phyloP scores from a whole-genome alignment of 257 asterid genomes.

The Leptodermis oblonga region DNA sequence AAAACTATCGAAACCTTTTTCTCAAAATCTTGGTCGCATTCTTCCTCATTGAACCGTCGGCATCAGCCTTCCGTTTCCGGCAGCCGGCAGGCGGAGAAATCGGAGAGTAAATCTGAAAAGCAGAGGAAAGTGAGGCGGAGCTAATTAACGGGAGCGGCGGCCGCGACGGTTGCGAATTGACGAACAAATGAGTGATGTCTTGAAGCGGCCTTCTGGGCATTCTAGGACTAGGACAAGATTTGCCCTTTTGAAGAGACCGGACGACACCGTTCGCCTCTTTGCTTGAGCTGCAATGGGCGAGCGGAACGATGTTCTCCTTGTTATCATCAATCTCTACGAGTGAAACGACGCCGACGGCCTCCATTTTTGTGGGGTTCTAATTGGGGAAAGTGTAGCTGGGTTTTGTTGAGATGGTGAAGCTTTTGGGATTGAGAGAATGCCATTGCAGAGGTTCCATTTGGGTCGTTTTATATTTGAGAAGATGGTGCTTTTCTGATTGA shows the following conservation, averaged over 20 bases:
- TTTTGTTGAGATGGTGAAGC: neutral
- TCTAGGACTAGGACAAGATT: neutral
- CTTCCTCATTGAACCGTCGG: slow-evolving; percentile 14
- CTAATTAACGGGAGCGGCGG: neutral
- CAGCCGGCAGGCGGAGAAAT: neutral
- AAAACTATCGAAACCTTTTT: slow-evolving; percentile 35
- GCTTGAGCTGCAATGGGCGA: slow-evolving; percentile 11
- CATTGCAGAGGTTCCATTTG: neutral
- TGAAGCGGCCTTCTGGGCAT: slow-evolving; percentile 34
- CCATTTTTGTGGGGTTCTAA: slow-evolving; percentile 20
- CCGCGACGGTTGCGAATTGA: neutral
- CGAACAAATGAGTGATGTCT: slow-evolving; percentile 38
- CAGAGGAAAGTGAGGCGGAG: neutral
- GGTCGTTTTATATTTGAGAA: slow-evolving; percentile 2
- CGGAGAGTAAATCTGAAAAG: neutral
- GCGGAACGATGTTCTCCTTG: slow-evolving; percentile 33
- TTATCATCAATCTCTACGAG: slow-evolving; percentile 23
- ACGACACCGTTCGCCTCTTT: slow-evolving; percentile 1
- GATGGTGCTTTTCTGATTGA: neutral
- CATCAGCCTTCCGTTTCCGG: slow-evolving; percentile 30
- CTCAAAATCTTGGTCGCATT: slow-evolving; percentile 33
- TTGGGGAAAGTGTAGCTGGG: neutral
- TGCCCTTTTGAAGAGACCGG: slow-evolving; percentile 9
- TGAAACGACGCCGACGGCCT: slow-evolving; percentile 15
- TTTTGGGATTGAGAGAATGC: neutral